Evolutionary conservation across 768 basidiomycete genomes (phyloP).

Genomic region (Calocera cornea): DNA sequence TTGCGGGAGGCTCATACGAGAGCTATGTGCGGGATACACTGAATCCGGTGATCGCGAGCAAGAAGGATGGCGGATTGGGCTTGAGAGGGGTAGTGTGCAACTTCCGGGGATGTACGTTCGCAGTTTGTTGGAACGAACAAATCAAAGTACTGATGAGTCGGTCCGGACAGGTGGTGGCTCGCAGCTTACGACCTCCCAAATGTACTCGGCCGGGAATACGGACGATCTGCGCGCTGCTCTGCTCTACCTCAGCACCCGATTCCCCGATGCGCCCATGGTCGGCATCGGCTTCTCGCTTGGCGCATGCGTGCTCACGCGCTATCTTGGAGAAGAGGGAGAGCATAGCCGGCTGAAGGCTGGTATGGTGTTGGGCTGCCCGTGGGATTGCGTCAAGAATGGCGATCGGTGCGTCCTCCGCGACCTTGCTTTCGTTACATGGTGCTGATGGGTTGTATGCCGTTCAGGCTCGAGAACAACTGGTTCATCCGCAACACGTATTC

Average conservation of each 20-base stretch:
- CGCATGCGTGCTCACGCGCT: conserved; percentile 78
- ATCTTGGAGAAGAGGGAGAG: conserved; percentile 71
- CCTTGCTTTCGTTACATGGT: conserved; percentile 10
- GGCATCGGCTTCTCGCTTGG: conserved; percentile 91
- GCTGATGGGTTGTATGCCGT: conserved; percentile 5
- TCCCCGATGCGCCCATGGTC: conserved; percentile 67
- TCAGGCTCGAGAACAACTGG: conserved; percentile 43
- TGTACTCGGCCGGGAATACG: conserved; percentile 82
- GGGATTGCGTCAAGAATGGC: conserved; percentile 33
- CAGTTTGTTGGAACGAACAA: background rate
- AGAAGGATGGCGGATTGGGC: conserved; percentile 71
- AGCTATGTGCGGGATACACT: conserved; percentile 77
- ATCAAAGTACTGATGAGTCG: background rate
- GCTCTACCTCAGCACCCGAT: conserved; percentile 54
- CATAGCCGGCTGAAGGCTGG: conserved; percentile 48
- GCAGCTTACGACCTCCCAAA: conserved; percentile 63
- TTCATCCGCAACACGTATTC: conserved; percentile 56
- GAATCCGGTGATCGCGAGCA: conserved; percentile 46
- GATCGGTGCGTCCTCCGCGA: conserved; percentile 18
- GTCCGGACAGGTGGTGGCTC: conserved; percentile 59
- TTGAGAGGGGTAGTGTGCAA: conserved; percentile 85
- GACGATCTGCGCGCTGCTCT: conserved; percentile 77
- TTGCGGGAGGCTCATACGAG: conserved; percentile 63
- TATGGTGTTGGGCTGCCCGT: conserved; percentile 59
- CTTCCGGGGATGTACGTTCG: conserved; percentile 69